Evolutionary conservation across 805 yeast species (phyloP), one percentile per base, ranked within the genome.

Genomic region (Saccharomycopsis guyanensis): DNA sequence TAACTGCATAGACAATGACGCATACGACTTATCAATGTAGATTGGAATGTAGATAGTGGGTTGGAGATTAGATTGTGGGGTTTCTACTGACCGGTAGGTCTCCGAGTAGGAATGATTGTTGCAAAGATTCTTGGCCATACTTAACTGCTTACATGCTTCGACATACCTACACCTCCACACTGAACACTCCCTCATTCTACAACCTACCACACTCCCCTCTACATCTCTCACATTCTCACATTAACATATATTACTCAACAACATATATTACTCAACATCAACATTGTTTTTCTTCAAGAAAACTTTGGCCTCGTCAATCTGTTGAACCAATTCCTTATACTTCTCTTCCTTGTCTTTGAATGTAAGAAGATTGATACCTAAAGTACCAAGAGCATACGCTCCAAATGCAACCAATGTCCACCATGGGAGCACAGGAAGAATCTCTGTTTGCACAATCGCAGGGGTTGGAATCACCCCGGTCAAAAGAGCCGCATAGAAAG

Each of bases 331-430:
- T 59, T 81, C 87, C 53, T 66, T 57, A 63, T 81, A 78, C 61
- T 79, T 81, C 45, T 69, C 82, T 53, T 78, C 79, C 62, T 82
- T 81, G 66, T 81, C 85, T 53, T 81, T 79, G 67, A 81, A 79
- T 1, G 86, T 75, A 57, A 69, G 65, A 13, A 81, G 80, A 41
- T 84, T 86, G 68, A 74, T 74, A 41, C 88, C 88, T 50, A 81
- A 69, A 15, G 82, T 74, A 43, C 74, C 81, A 56, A 81, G 69
- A 15, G 87, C 78, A 57, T 78, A 82, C 34, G 82, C 67, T 24
- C 88, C 88, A 60, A 81, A 80, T 1, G 81, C 56, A 31, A 82
- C 83, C 51, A 82, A 65, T 0, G 69, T 73, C 88, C 87, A 82
- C 69, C 73, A 80, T 29, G 88, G 88, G 49, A 82, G 56, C 29